Percentiles rank a stretch among this genome's conserved stretches.
These are phyloP conservation scores for Xanthoceras sorbifolium DNA, from an alignment of 345 rosid species.

Conservation along the genomic window DNA sequence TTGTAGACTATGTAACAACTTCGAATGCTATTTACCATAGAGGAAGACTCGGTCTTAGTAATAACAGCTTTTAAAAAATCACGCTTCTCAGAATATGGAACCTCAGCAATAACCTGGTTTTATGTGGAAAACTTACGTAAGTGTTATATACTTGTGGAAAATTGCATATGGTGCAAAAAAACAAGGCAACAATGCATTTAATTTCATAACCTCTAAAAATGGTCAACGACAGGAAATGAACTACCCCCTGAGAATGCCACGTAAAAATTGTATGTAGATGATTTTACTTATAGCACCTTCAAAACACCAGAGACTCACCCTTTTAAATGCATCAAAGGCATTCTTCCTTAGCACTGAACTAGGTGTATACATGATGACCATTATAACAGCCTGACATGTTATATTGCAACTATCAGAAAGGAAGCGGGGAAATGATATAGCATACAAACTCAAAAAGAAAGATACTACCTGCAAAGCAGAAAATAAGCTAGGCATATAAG, in stretches of 20 bases:
- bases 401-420: constrained; percentile 13
- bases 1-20: constrained; percentile 12
- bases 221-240: neutral
- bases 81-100: constrained; percentile 60
- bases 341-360: constrained; percentile 57
- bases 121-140: constrained; percentile 7
- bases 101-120: constrained; percentile 74
- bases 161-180: neutral
- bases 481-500: constrained; percentile 58
- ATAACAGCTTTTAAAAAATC: constrained; percentile 68
- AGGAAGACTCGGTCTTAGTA: constrained; percentile 56
- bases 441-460: constrained; percentile 16
- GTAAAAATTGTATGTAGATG: neutral
- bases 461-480: constrained; percentile 66
- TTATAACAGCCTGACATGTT: constrained; percentile 55
- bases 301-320: constrained; percentile 41
- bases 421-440: constrained; percentile 10
- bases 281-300: neutral
- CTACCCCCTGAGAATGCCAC: neutral
- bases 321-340: constrained; percentile 74
- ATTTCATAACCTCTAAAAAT: neutral
- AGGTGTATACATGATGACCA: constrained; percentile 56
- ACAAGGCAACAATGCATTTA: neutral
- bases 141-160: neutral
- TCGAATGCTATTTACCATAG: constrained; percentile 64